Conservation (phyloP, 257 asterid genomes). For the Salvia miltiorrhiza region DNA sequence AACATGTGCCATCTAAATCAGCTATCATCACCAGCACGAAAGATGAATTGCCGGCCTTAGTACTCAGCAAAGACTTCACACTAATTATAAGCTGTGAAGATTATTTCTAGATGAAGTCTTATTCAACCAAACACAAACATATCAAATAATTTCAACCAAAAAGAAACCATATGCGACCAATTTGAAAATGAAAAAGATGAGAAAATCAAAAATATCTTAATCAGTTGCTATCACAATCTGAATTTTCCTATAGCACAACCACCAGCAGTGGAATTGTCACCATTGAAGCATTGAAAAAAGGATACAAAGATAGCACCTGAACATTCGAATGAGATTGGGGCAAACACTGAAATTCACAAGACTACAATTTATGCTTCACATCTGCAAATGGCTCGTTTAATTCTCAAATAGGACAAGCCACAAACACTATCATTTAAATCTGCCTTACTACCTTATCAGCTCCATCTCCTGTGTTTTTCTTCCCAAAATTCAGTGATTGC, state of each 20-base stretch:
- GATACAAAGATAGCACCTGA: not conserved
- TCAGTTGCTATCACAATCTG: not conserved
- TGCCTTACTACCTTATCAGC: constrained; percentile 40
- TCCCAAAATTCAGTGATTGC: constrained; percentile 18
- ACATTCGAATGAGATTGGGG: not conserved
- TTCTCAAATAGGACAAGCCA: not conserved
- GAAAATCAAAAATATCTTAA: not conserved
- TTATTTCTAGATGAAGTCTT: not conserved
- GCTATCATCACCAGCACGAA: not conserved
- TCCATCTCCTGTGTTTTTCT: constrained; percentile 23
- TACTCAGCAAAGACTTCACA: not conserved
- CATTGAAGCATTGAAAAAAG: not conserved
- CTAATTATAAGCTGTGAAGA: not conserved
- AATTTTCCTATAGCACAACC: not conserved
- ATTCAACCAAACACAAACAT: not conserved
- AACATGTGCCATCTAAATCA: not conserved
- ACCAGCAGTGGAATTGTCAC: not conserved
- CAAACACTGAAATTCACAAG: not conserved
- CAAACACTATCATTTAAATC: not conserved
- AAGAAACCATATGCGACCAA: not conserved
- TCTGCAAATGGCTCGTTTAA: not conserved
- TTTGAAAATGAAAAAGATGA: too few relatives aligned
- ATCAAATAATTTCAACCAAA: not conserved
- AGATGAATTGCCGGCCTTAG: not conserved
- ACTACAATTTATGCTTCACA: not conserved